Evolutionary conservation across 768 basidiomycete species (phyloP), one percentile per base, ranked within the genome.

Genomic region (Melanogaster broomeanus): DNA sequence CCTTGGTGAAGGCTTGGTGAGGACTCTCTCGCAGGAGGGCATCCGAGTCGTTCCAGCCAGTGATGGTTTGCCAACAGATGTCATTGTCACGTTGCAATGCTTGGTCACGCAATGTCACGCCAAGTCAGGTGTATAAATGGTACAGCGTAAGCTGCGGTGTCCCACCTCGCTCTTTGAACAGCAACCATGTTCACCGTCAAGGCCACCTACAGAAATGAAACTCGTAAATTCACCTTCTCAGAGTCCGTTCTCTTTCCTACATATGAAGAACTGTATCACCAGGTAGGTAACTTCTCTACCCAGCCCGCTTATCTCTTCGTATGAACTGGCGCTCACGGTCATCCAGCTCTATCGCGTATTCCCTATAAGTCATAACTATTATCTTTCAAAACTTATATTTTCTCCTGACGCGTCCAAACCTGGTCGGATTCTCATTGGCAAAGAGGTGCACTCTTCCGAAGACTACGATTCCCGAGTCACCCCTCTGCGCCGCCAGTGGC

Each of bases 121-220:
- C 30, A 0, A 34, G 64, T 67, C 62, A 69, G 65, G 16, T 39
- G 34, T 34, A 51, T 61, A 58, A 59, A 63, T 56, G 40, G 40
- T 49, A 42, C 46, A 49, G 48, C 18, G 45, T 53, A 45, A 46
- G 61, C 62, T 57, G 64, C 59, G 59, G 52, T 33, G 3, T 44
- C 49, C 43, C 49, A 60, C 41, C 24, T 34, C 41, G 46, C 55
- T 28, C 27, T 62, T 65, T 53, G 55, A 22, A 25, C 66, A 48
- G 41, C 57, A 58, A 68, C 74, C 71, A 84, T 85, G 81, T 89
- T 90, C 74, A 81, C 82, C 50, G 79, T 90, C 63, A 91, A 91
- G 70, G 87, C 83, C n/a, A 87, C 86, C 19, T 90, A 88, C 66
- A 73, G 78, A 48, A 69, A 68, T 49, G 86, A 90, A 66, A 88